Percentiles rank a stretch among this genome's conserved stretches.
Conservation (phyloP, 495 filamentous ascomycete species). For the Hypoxylon intermedium region DNA sequence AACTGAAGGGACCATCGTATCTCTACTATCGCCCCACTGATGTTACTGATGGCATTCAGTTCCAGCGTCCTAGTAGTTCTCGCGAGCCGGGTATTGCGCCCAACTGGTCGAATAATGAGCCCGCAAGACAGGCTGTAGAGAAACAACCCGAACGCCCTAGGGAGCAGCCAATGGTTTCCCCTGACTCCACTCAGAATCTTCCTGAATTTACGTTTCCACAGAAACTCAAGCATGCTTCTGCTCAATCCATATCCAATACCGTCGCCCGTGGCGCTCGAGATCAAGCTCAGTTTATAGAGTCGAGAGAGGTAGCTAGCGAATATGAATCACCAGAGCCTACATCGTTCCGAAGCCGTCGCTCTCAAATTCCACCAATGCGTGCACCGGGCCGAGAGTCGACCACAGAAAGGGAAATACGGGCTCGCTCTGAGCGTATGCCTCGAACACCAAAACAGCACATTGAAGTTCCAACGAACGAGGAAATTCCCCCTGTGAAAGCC, state of each 20-base stretch:
- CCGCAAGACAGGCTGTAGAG: conserved; percentile 6
- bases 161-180: conserved; percentile 4
- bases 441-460: conserved; percentile 16
- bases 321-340: conserved; percentile 17
- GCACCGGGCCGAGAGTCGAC: conserved; percentile 16
- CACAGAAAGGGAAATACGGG: conserved; percentile 32
- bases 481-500: conserved; percentile 4
- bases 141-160: conserved; percentile 11
- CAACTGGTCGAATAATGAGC: conserved; percentile 15
- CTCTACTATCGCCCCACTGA: conserved; percentile 38
- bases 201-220: conserved; percentile 37
- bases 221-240: conserved; percentile 8
- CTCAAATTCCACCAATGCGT: conserved; percentile 16
- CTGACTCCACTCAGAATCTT: conserved; percentile 14
- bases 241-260: conserved; percentile 26
- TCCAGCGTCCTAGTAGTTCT: conserved; percentile 24
- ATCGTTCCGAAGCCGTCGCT: conserved; percentile 23
- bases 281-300: conserved; percentile 27
- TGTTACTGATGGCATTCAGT: conserved; percentile 8
- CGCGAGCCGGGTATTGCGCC: conserved; percentile 14
- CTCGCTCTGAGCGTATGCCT: conserved; percentile 23
- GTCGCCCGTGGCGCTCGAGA: conserved; percentile 18
- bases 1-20: conserved; percentile 41
- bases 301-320: conserved; percentile 6
- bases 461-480: conserved; percentile 1